Conservation (phyloP, 306 rosid species). For the Prunus mume region DNA sequence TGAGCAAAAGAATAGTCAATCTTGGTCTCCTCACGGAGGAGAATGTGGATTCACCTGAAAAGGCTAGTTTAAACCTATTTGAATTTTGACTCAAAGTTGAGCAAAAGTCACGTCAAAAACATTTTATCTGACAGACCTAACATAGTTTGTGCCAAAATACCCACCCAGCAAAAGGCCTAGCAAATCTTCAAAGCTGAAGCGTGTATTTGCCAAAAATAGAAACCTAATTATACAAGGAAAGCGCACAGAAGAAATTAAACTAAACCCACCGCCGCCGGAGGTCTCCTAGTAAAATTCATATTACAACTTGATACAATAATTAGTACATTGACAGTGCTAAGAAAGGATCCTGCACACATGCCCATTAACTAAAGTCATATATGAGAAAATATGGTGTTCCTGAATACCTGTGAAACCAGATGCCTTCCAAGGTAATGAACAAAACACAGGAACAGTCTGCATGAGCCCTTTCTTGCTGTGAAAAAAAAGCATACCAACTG, state of each 20-base stretch:
- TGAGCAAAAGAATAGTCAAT: too few relatives aligned
- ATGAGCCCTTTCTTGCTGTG: conserved; percentile 2
- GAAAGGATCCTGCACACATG: not conserved
- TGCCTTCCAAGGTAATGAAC: conserved; percentile 10
- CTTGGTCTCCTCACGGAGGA: too few relatives aligned
- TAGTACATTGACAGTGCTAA: not conserved
- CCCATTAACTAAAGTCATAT: conserved; percentile 9
- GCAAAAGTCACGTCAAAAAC: too few relatives aligned
- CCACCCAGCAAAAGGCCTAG: not conserved
- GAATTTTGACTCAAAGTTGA: too few relatives aligned
- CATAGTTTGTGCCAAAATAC: not conserved
- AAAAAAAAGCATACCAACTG: not conserved
- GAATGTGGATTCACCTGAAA: too few relatives aligned
- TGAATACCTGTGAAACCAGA: not conserved
- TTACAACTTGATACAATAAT: conserved; percentile 11
- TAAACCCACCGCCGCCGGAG: not conserved
- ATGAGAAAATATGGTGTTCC: not conserved
- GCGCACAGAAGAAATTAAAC: not conserved
- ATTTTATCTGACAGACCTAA: not conserved
- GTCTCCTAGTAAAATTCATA: conserved; percentile 5
- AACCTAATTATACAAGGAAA: not conserved
- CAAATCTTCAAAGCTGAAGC: not conserved
- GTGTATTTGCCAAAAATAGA: not conserved
- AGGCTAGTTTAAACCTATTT: too few relatives aligned
- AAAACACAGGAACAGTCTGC: not conserved